A percentile compares a stretch with the other conserved stretches of the same genome.
Evolutionary conservation across 306 rosid genomes (phyloP).

Genomic region (Morella rubra): DNA sequence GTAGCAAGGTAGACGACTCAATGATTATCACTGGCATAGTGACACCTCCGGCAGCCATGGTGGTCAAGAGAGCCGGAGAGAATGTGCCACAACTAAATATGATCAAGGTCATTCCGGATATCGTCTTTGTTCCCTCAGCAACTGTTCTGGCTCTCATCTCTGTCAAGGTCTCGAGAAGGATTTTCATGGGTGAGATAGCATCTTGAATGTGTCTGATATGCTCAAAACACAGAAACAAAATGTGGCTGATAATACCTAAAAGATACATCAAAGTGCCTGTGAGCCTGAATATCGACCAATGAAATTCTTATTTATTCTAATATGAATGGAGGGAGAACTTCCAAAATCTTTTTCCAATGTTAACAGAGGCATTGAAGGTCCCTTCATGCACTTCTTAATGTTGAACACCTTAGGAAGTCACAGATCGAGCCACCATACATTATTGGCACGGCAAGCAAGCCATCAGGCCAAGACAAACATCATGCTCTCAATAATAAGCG

Average conservation of each 20-base stretch:
- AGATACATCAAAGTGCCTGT: no score
- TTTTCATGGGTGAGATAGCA: slow-evolving; percentile 23
- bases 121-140: slow-evolving; percentile 51
- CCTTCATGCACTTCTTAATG: not conserved
- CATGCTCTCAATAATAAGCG: no score
- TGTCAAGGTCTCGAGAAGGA: slow-evolving; percentile 44
- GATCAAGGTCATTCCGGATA: slow-evolving; percentile 55
- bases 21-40: slow-evolving; percentile 57
- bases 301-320: no score
- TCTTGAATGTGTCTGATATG: not conserved
- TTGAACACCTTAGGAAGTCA: not conserved
- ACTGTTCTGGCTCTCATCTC: slow-evolving; percentile 48
- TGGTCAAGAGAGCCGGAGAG: slow-evolving; percentile 46
- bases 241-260: no score
- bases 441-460: not conserved
- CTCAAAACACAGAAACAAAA: not conserved
- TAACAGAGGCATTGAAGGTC: no score
- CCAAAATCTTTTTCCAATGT: no score
- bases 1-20: slow-evolving; percentile 37
- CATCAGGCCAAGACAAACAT: not conserved
- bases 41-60: slow-evolving; percentile 64
- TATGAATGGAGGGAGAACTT: no score
- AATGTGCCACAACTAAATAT: slow-evolving; percentile 43
- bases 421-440: not conserved
- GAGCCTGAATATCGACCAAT: no score